These are phyloP conservation scores for Aureobasidium sp. DNA, from an alignment of 2,329 filamentous ascomycete species.

Conservation along the genomic window DNA sequence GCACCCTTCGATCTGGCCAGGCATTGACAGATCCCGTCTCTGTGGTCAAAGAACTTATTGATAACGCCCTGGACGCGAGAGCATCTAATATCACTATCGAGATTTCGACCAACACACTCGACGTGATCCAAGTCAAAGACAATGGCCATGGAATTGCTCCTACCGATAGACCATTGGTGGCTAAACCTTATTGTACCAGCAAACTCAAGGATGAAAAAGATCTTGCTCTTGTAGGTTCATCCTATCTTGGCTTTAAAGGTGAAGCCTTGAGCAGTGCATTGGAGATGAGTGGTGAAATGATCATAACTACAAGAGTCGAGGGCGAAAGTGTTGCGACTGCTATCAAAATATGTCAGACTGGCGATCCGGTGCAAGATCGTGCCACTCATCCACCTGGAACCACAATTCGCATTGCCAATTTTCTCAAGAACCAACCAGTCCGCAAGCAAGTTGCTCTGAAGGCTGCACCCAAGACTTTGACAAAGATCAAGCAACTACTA, in stretches of 20 bases:
- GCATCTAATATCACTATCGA: conserved; percentile 72
- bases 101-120: conserved; percentile 71
- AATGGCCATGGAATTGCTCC: conserved; percentile 76
- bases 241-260: conserved; percentile 79
- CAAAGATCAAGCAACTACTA: conserved; percentile 66
- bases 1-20: conserved; percentile 67
- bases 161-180: conserved; percentile 68
- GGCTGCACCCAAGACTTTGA: conserved; percentile 61
- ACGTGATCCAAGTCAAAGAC: conserved; percentile 75
- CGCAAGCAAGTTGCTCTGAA: conserved; percentile 66
- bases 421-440: conserved; percentile 70
- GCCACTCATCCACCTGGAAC: conserved; percentile 72
- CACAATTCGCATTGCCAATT: conserved; percentile 65
- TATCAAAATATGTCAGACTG: conserved; percentile 57
- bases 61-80: conserved; percentile 79
- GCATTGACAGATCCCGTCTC: conserved; percentile 66
- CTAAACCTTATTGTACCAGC: conserved; percentile 76
- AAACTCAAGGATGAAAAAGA: conserved; percentile 74
- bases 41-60: conserved; percentile 79
- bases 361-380: conserved; percentile 44
- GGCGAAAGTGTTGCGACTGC: conserved; percentile 65
- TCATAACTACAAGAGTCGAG: conserved; percentile 69
- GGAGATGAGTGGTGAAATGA: conserved; percentile 61
- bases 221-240: conserved; percentile 60
- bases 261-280: conserved; percentile 75